Evolutionary conservation across 495 filamentous ascomycete genomes (phyloP).

Genomic region (Aspergillus conjunctus): DNA sequence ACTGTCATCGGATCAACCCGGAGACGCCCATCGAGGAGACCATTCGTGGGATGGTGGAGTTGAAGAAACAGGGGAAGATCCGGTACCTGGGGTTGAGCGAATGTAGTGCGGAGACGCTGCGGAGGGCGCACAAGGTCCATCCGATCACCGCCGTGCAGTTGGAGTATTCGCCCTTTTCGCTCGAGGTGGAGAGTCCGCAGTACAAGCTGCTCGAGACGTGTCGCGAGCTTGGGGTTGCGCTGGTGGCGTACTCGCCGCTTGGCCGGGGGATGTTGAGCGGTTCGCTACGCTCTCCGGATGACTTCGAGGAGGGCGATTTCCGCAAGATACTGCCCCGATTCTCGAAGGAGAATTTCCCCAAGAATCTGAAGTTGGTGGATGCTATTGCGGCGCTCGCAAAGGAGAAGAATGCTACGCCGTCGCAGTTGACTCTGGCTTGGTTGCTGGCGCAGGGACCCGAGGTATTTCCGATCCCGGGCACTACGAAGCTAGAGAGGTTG

Average conservation of each 20-base stretch:
- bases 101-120: conserved; percentile 53
- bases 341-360: conserved; percentile 48
- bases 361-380: conserved; percentile 48
- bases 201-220: conserved; percentile 51
- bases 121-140: conserved; percentile 56
- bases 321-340: conserved; percentile 46
- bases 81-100: conserved; percentile 56
- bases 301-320: conserved; percentile 39
- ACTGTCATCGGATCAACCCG: not conserved
- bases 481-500: conserved; percentile 55
- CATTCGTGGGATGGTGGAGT: conserved; percentile 38
- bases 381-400: conserved; percentile 45
- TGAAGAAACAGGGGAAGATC: conserved; percentile 50
- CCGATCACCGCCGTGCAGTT: conserved; percentile 60
- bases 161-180: conserved; percentile 48
- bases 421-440: conserved; percentile 56
- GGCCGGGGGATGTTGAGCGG: conserved; percentile 46
- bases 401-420: conserved; percentile 46
- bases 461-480: conserved; percentile 61
- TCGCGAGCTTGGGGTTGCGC: conserved; percentile 45
- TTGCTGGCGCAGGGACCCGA: conserved; percentile 54
- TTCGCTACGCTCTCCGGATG: conserved; percentile 30
- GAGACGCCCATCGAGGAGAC: conserved; percentile 30
- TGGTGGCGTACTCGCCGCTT: conserved; percentile 49
- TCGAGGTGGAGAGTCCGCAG: conserved; percentile 50